Conservation (phyloP, 2,329 filamentous ascomycete genomes). For the Coniella vitis region DNA sequence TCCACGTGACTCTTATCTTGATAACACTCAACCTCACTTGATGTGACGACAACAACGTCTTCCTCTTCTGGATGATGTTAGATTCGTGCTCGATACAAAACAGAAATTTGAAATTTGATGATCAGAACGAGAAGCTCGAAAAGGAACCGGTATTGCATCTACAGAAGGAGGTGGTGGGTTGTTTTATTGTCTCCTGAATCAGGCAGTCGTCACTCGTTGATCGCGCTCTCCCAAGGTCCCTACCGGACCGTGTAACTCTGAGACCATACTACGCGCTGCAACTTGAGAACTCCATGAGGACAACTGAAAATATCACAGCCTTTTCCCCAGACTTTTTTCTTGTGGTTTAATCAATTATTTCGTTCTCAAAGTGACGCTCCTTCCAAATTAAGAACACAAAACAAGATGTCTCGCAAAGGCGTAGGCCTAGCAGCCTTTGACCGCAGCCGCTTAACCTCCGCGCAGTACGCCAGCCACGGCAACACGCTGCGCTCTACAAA, state of each 20-base stretch:
- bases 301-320: too few species aligned
- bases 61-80: neutral
- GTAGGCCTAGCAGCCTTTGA: conserved; percentile 89
- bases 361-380: neutral
- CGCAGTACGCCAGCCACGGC: conserved; percentile 88
- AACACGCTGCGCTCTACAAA: conserved; percentile 79
- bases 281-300: too few species aligned
- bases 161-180: neutral
- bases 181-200: neutral
- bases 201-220: too few species aligned
- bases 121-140: too few species aligned
- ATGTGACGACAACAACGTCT: neutral
- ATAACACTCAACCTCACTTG: conserved; percentile 1
- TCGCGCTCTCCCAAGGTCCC: neutral
- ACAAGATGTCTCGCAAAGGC: conserved; percentile 64
- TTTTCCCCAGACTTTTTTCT: too few species aligned
- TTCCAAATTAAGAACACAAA: neutral
- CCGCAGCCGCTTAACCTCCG: conserved; percentile 73
- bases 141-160: too few species aligned
- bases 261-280: too few species aligned
- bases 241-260: too few species aligned
- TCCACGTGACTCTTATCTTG: conserved; percentile 15
- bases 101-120: neutral
- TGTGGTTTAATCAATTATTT: too few species aligned
- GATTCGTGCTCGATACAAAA: too few species aligned